Percentiles rank a stretch among this genome's conserved stretches.
Conservation (phyloP, 768 basidiomycete species). For the Phylloporus sp. region DNA sequence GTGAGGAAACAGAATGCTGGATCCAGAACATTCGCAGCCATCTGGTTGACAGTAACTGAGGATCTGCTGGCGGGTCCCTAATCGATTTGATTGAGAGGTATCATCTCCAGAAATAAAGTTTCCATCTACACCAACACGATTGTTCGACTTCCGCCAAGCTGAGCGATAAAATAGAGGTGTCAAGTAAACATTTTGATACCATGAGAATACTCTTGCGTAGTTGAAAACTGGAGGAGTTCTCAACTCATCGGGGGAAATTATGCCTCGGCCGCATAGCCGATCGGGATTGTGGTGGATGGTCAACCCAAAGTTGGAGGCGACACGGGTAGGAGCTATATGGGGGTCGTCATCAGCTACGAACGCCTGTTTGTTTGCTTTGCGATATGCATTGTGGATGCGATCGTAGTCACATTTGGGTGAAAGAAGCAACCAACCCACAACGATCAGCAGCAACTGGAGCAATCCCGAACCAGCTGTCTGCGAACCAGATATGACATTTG, state of each 20-base stretch:
- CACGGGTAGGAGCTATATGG: neutral
- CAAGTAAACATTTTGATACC: constrained; percentile 17
- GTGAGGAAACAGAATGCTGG: constrained; percentile 13
- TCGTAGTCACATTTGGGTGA: constrained; percentile 37
- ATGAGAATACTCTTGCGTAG: constrained; percentile 21
- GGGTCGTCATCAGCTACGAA: neutral
- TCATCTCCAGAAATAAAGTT: neutral
- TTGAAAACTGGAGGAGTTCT: constrained; percentile 24
- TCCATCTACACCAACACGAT: neutral
- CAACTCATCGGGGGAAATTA: constrained; percentile 21
- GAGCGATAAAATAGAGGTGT: constrained; percentile 14
- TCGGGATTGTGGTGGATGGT: constrained; percentile 11
- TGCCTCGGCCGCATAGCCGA: neutral
- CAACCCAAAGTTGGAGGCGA: constrained; percentile 10
- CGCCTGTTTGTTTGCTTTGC: constrained; percentile 11
- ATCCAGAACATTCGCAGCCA: neutral
- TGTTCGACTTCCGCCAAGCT: constrained; percentile 8
- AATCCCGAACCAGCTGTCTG: constrained; percentile 39
- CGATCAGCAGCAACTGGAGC: constrained; percentile 41
- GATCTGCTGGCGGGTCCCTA: constrained; percentile 17
- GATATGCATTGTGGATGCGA: constrained; percentile 24
- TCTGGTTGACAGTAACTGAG: constrained; percentile 18
- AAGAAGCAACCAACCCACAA: constrained; percentile 39
- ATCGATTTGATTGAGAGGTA: constrained; percentile 11
- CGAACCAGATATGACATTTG: neutral